Conservation (phyloP, 2,329 filamentous ascomycete genomes). For the Delphinella strobiligena region DNA sequence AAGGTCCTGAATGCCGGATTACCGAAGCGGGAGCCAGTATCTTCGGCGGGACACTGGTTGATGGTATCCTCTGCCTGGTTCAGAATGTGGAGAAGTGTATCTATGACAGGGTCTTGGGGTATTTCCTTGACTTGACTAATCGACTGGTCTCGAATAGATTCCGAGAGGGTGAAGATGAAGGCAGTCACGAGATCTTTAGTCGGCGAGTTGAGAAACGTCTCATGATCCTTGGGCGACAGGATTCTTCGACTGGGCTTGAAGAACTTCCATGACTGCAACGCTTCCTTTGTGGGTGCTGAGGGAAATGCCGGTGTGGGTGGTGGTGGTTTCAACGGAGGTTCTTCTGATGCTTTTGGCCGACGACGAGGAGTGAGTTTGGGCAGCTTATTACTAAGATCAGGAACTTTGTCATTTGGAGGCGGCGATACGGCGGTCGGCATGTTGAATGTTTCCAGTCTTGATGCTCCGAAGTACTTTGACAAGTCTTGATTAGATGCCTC, state of each 20-base stretch:
- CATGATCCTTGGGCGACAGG: constrained; percentile 66
- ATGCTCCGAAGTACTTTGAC: too few relatives aligned
- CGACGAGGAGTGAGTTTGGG: constrained; percentile 57
- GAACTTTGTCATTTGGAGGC: constrained; percentile 12
- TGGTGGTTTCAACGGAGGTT: constrained; percentile 37
- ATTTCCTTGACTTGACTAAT: constrained; percentile 46
- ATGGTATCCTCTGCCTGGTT: constrained; percentile 57
- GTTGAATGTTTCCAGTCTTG: constrained; percentile 4
- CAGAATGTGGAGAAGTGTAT: constrained; percentile 57
- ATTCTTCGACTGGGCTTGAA: constrained; percentile 64
- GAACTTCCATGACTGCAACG: constrained; percentile 41
- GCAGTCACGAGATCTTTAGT: constrained; percentile 65
- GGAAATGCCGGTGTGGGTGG: constrained; percentile 67
- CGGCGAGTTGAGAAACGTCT: constrained; percentile 65
- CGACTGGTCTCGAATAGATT: constrained; percentile 61
- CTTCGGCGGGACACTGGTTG: constrained; percentile 60
- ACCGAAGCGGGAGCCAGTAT: constrained; percentile 86
- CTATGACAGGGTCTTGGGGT: constrained; percentile 48
- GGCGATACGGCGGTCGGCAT: constrained; percentile 12
- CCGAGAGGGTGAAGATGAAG: constrained; percentile 78
- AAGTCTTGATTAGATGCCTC: too few relatives aligned
- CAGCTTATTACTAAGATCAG: constrained; percentile 45
- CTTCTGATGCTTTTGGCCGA: constrained; percentile 36
- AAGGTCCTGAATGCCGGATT: constrained; percentile 84
- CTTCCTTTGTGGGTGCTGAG: constrained; percentile 44